Base-by-base conservation (phyloP, 345 rosid species). In the Reutealis trisperma region DNA sequence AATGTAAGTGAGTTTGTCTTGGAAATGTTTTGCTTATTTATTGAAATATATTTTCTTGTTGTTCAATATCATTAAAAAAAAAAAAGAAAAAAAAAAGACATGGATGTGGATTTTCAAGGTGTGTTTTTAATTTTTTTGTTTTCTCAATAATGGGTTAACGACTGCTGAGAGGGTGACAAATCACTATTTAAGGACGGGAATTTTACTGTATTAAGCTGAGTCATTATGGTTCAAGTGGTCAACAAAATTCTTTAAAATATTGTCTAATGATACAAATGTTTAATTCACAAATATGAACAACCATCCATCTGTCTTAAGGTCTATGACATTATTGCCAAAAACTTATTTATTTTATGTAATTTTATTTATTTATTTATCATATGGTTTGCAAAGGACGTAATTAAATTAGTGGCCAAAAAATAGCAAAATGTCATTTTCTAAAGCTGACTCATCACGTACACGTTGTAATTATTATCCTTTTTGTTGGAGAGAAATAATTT, bases 391-490 rank as follows among this genome's bases (percentile, higher is more conserved):
- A 37, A 37, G 5, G 5, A 37, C 4, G 41, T 3, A 37, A 37
- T 37, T 37, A 13, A 13, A 63, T 30, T 14, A 15, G 85, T 64
- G 87, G 85, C 72, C 57, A 42, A 51, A 44, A 47, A 15, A 63
- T 13, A 34, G 71, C 76, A 44, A 61, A 14, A 51, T 13, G n/a
- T 62, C 78, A 19, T 34, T 45, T 45, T 70, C 73, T 70, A 22
- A 49, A 67, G 77, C 73, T 68, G 81, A 83, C 30, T 81, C 90
- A 63, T 81, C 86, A 44, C 14, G 24, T 21, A 2, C 6, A 37
- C 6, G 41, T 52, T 49, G 0, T 59, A 30, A 34, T 62, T 30
- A 6, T 47, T 42, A 2, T 59, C 16, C 19, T 32, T 67, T 42
- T 37, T 5, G 16, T 30, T 71, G 4, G 7, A 3, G 63, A 6